These are phyloP conservation scores for Rhodotorula kratochvilovae DNA, from an alignment of 768 basidiomycete species.

Conservation along the genomic window DNA sequence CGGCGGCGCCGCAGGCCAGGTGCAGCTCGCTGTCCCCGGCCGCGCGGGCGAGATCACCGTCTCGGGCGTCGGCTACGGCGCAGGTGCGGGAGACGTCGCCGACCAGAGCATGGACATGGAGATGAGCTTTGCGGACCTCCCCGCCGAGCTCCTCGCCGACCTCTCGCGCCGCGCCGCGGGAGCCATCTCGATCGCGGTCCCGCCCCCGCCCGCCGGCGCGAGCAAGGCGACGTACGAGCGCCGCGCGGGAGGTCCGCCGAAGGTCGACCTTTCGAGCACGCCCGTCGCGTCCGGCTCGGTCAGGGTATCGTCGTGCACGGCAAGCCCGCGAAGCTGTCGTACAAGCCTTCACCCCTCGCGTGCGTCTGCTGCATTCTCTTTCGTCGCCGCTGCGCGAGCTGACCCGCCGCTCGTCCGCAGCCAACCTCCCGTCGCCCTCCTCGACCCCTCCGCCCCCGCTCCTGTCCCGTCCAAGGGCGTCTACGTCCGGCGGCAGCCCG, in stretches of 20 bases:
- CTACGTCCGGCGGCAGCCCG: slow-evolving; percentile 25
- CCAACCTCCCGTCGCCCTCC: neutral
- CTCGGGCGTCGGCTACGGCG: neutral
- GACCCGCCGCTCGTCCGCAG: neutral
- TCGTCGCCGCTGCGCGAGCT: too few relatives aligned
- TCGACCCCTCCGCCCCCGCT: neutral
- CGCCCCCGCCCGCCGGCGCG: neutral
- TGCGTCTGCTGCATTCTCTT: neutral
- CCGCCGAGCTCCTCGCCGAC: neutral
- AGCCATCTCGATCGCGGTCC: neutral
- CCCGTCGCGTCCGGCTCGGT: neutral
- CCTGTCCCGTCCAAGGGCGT: slow-evolving; percentile 8
- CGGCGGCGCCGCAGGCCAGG: neutral
- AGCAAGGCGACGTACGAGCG: slow-evolving; percentile 20
- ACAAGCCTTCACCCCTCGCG: slow-evolving; percentile 10
- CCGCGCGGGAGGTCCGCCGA: too few relatives aligned
- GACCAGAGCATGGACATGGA: slow-evolving; percentile 6
- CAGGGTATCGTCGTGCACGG: neutral
- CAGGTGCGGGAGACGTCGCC: neutral
- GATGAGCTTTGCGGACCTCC: slow-evolving; percentile 13
- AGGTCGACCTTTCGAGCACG: neutral
- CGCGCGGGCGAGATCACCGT: neutral
- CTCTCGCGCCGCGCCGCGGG: neutral
- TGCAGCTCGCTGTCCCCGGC: neutral
- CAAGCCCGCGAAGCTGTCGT: neutral